Base-by-base conservation (phyloP, 768 basidiomycete genomes). In the Phaeolepiota aurea region DNA sequence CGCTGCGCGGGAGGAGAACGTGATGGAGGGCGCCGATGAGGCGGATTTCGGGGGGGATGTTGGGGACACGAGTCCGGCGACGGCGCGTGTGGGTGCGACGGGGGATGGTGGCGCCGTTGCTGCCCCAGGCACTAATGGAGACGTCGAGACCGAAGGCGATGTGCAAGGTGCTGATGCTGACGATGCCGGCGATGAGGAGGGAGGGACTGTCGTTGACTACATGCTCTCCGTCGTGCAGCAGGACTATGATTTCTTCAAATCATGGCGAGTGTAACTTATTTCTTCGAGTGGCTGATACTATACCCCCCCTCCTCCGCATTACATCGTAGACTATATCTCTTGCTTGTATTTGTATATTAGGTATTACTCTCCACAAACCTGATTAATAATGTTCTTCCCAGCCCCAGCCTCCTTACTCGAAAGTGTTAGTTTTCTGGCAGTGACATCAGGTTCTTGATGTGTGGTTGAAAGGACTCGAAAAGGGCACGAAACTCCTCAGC, bases 201-300 rank as follows among this genome's bases (percentile, higher is more conserved):
- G 83, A 1, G 88, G 87, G 12, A 81, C 78, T 5, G 68, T 83
- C 13, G 79, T 82, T 30, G 89, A 92, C 42, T 92, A 88, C 53
- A 92, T 96, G 89, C 64, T 96, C 20, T 54, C 64, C 12, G 71
- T 78, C 48, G 79, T 83, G 18, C 64, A 70, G 38, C 54, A 52
- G 31, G 82, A 89, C 48, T 72, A 69, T 54, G 79, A 80, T 25
- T 81, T 72, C 57, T 90, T 90, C 62, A 66, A 62, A 43, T 81
- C 82, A 32, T 87, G 85, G 84, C 71, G 77, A 38, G 20, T 82
- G 55, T 78, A 66, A 39, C 19, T 16, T 4, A 19, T 21, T 44
- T 41, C 5, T 39, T 42, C 10, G 42, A 11, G 23, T 44, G 38
- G 16, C 36, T 44, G 14, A 1, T 36, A 31, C 20, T 20, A 5